A percentile compares a stretch with the other conserved stretches of the same genome.
Conservation (phyloP, 148 eudicot genomes). For the Persicaria maculosa region DNA sequence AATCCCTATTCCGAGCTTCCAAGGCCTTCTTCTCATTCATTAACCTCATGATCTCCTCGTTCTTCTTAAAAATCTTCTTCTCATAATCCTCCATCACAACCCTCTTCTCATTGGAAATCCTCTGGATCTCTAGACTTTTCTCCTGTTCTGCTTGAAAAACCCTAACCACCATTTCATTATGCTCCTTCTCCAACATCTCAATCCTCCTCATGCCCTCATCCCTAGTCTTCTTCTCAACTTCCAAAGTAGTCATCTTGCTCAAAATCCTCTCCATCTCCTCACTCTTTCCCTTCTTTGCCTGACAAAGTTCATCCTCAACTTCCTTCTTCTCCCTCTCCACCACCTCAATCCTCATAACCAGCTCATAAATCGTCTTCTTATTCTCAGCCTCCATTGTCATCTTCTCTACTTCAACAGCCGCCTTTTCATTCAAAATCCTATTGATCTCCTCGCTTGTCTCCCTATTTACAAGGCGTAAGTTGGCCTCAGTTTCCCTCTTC, state of each 20-base stretch:
- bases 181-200: too few relatives aligned
- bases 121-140: too few relatives aligned
- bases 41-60: background rate
- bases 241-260: background rate
- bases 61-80: background rate
- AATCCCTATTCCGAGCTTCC: background rate
- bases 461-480: background rate
- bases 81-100: too few relatives aligned
- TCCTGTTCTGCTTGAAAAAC: too few relatives aligned
- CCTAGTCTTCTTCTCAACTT: background rate
- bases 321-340: background rate
- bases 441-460: background rate
- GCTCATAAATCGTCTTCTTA: background rate
- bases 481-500: too few relatives aligned
- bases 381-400: background rate
- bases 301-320: background rate
- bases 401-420: background rate
- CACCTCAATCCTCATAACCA: background rate
- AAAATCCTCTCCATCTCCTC: background rate
- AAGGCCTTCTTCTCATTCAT: background rate
- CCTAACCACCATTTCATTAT: too few relatives aligned
- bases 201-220: background rate
- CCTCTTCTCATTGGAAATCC: too few relatives aligned
- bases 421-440: background rate
- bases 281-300: background rate